These are phyloP conservation scores for Triticum turgidum DNA, from an alignment of 176 grass and related monocot species.

Conservation along the genomic window DNA sequence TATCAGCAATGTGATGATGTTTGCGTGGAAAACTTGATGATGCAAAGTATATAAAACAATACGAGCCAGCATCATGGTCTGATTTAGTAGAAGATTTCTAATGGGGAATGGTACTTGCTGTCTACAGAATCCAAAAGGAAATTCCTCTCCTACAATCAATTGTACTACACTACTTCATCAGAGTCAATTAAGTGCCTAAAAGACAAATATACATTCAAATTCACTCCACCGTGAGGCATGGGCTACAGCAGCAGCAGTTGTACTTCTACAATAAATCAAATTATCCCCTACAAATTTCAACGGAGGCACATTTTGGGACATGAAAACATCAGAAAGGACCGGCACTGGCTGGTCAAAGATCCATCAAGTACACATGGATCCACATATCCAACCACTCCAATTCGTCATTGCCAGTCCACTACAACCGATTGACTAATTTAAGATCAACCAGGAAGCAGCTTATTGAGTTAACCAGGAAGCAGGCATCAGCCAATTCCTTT, in stretches of 20 bases:
- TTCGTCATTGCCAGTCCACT: background rate
- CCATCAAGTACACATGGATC: background rate
- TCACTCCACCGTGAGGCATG: background rate
- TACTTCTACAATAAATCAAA: conserved; percentile 17
- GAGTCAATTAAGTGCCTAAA: background rate
- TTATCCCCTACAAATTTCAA: background rate
- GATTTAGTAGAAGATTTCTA: conserved; percentile 1
- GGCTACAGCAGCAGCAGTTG: background rate
- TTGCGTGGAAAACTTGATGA: conserved; percentile 5
- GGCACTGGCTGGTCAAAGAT: conserved; percentile 5
- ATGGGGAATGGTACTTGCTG: background rate
- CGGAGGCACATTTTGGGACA: background rate
- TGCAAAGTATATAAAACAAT: background rate
- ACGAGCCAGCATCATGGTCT: background rate
- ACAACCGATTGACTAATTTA: background rate
- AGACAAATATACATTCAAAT: background rate
- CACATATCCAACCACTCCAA: background rate
- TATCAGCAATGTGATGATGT: background rate
- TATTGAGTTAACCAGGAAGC: background rate
- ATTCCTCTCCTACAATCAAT: background rate
- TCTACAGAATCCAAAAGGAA: background rate
- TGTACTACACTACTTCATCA: conserved; percentile 5
- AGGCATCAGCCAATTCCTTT: background rate
- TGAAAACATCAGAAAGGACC: background rate
- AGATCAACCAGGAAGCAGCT: background rate